Conservation (phyloP, 2,329 filamentous ascomycete genomes). For the Amylocarpus encephaloides region DNA sequence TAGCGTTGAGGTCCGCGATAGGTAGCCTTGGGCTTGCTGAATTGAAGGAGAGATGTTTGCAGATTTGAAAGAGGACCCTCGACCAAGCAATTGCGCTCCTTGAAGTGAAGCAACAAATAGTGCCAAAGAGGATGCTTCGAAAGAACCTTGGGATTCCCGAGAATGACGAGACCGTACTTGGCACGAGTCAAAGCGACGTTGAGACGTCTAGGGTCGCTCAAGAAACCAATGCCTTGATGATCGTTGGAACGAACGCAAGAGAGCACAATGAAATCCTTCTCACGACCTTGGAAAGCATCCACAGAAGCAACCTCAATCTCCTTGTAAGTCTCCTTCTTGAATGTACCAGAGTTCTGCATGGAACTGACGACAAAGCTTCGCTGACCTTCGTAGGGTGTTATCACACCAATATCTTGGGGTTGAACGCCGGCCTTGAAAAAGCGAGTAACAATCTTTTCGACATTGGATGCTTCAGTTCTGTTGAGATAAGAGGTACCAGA, state of each 20-base stretch:
- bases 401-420: constrained; percentile 89
- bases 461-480: constrained; percentile 91
- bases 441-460: constrained; percentile 95
- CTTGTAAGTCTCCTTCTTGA: constrained; percentile 98
- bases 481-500: constrained; percentile 98
- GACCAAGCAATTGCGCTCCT: constrained; percentile 91
- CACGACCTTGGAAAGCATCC: constrained; percentile 96
- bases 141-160: constrained; percentile 94
- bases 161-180: constrained; percentile 92
- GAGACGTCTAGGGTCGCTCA: constrained; percentile 93
- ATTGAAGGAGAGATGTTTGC: constrained; percentile 92
- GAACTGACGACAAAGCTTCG: constrained; percentile 97
- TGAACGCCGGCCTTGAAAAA: constrained; percentile 99
- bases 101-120: constrained; percentile 90
- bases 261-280: constrained; percentile 98
- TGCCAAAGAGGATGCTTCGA: constrained; percentile 99
- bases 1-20: constrained; percentile 86
- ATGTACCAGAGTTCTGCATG: constrained; percentile 97
- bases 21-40: constrained; percentile 85
- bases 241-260: constrained; percentile 98
- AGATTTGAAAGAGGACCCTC: constrained; percentile 93
- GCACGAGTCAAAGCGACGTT: constrained; percentile 96
- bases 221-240: constrained; percentile 96
- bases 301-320: constrained; percentile 98
- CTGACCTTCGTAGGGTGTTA: constrained; percentile 97